Evolutionary conservation across 129 eudicot species (phyloP).

Genomic region (sunflower (Helianthus annuus)): HanXRQr2.0-SUNRISE NC_035448.2:178613353-178613852

Average conservation of each 20-base stretch:
- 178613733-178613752: no score
- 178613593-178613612: not conserved
- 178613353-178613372: constrained; percentile 15
- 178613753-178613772: no score
- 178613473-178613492: constrained; percentile 6
- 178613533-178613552: no score
- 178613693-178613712: no score
- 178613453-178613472: constrained; percentile 98
- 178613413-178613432: constrained; percentile 70
- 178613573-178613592: not conserved
- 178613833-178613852: no score
- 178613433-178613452: constrained; percentile 92
- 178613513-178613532: not conserved
- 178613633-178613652: not conserved
- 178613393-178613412: constrained; percentile 80
- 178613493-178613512: not conserved
- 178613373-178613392: constrained; percentile 48
- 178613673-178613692: no score
- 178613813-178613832: no score
- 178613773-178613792: no score
- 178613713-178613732: no score
- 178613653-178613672: no score
- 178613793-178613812: no score
- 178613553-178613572: constrained; percentile 3
- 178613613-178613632: not conserved